Conservation (phyloP, 1,139 yeast species). For the Hemisphaericaspora xylofermentans region DNA sequence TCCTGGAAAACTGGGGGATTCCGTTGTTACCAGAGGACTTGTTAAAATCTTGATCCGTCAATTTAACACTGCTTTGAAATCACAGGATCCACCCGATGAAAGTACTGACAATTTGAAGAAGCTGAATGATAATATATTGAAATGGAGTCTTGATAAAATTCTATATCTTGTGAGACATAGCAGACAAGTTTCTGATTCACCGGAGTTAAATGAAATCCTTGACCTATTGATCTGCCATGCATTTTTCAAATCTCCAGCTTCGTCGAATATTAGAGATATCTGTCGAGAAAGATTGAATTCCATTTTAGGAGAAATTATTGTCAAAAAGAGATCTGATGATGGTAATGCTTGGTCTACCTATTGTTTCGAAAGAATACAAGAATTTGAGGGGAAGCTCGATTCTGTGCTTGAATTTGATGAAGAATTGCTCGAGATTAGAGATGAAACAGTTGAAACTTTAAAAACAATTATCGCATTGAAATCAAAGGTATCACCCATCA, state of each 20-base stretch:
- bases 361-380: conserved; percentile 31
- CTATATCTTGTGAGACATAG: conserved; percentile 56
- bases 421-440: conserved; percentile 47
- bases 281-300: conserved; percentile 66
- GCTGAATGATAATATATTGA: conserved; percentile 46
- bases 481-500: conserved; percentile 4
- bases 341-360: conserved; percentile 61
- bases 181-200: conserved; percentile 15
- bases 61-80: conserved; percentile 23
- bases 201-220: conserved; percentile 46
- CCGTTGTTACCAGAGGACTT: conserved; percentile 13
- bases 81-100: conserved; percentile 24
- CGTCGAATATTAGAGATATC: conserved; percentile 31
- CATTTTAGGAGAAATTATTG: conserved; percentile 58
- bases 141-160: conserved; percentile 70
- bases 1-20: conserved; percentile 22
- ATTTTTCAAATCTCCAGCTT: conserved; percentile 44
- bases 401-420: conserved; percentile 52
- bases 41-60: conserved; percentile 11
- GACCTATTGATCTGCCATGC: conserved; percentile 53
- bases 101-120: conserved; percentile 16
- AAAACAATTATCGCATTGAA: conserved; percentile 39
- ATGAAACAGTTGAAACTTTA: conserved; percentile 52
- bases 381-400: conserved; percentile 23
- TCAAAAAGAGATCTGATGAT: conserved; percentile 39